Evolutionary conservation across 768 basidiomycete genomes (phyloP), one percentile per base, ranked within the genome.

Genomic region (Cyathus striatus): DNA sequence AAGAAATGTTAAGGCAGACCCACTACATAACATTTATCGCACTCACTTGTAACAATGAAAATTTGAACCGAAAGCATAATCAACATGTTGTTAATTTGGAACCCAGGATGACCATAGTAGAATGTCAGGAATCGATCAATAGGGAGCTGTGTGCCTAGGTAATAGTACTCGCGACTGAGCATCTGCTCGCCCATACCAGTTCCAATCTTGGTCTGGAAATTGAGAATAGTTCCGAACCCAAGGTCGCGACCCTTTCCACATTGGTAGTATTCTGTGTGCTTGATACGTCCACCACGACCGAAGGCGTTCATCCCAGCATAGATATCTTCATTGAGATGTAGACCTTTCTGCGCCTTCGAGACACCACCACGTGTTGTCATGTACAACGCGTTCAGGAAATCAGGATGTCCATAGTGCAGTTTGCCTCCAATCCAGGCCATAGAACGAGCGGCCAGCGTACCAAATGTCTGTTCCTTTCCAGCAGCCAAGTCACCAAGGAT

Each of bases 131-230:
- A 99, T 35, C 96, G 83, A 62, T 99, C 96, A 60, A 98, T 85
- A 26, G 96, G 94, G 41, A 99, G 78, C 60, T 98, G 96, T 18
- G 96, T 99, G 22, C 96, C 96, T 49, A 99, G 67, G 57, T 98
- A 98, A 65, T 99, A 99, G 63, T 99, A 98, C 66, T 98, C 96
- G 49, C 96, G 82, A 68, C 92, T 96, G 56, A 99, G 78, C 90
- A 98, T 91, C 65, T 99, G 96, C 62, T 99, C 96, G 26, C 96
- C 96, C 96, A 99, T 99, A 63, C 96, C 96, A n/a, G 94, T 98
- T 10, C 96, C 95, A 55, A 99, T 94, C 79, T 99, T 99, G 44
- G 96, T 99, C 75, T 92, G 88, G 86, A 99, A 99, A 66, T 99
- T 99, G 55, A 99, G 69, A 57, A 98, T 98, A 17, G 96, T 99